Evolutionary conservation across 441 rosid species (phyloP).

Genomic region (Dalechampia spathulata): DNA sequence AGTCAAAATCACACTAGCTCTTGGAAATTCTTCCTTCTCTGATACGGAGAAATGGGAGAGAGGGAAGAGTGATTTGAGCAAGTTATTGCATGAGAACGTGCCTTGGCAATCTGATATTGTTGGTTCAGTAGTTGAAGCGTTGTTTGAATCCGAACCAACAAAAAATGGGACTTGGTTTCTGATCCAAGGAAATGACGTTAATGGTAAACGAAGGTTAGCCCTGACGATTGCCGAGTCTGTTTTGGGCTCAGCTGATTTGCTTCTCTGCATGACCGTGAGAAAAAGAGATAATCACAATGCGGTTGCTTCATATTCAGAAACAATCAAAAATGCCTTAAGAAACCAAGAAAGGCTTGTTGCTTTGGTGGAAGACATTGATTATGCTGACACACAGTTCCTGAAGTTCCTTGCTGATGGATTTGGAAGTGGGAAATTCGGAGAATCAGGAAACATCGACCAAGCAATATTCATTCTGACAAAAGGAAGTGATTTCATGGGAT

Average conservation of each 20-base stretch:
- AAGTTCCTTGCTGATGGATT: constrained; percentile 46
- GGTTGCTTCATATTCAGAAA: constrained; percentile 23
- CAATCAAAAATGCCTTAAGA: constrained; percentile 24
- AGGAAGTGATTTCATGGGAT: constrained; percentile 30
- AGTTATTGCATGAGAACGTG: constrained; percentile 47
- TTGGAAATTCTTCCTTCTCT: constrained; percentile 44
- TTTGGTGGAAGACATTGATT: constrained; percentile 58
- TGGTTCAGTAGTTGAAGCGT: constrained; percentile 41
- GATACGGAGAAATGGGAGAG: constrained; percentile 30
- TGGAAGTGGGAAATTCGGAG: constrained; percentile 31
- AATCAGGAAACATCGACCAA: constrained; percentile 24
- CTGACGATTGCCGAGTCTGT: constrained; percentile 50
- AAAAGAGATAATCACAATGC: constrained; percentile 22
- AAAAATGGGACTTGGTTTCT: constrained; percentile 48
- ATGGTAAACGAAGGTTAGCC: constrained; percentile 76
- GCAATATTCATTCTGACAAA: constrained; percentile 47
- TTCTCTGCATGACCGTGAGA: constrained; percentile 40
- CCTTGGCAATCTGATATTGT: constrained; percentile 68
- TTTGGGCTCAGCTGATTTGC: constrained; percentile 41
- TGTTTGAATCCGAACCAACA: constrained; percentile 28
- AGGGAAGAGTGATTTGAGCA: constrained; percentile 25
- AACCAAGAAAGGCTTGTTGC: constrained; percentile 33
- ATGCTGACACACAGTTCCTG: constrained; percentile 43
- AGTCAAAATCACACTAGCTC: constrained; percentile 64
- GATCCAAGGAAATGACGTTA: constrained; percentile 56